Conservation (phyloP, 2,329 filamentous ascomycete genomes). For the Xylariales sp. region DNA sequence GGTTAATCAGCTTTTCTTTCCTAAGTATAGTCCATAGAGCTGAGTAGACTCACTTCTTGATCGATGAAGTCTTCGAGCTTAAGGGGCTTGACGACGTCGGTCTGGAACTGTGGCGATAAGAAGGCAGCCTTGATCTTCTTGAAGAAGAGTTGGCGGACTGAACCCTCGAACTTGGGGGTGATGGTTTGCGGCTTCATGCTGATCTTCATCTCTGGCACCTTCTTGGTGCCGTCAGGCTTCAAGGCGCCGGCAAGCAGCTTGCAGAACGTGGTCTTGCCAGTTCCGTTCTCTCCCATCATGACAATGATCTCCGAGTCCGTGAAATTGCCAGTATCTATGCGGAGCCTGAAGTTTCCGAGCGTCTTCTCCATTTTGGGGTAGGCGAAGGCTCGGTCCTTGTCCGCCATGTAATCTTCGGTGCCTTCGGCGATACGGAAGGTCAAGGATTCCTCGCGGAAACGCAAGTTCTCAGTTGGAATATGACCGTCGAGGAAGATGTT, state of each 20-base stretch:
- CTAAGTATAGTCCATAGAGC: too few relatives aligned
- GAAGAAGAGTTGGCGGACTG: slow-evolving; percentile 96
- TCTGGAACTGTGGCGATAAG: slow-evolving; percentile 96
- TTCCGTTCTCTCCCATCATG: slow-evolving; percentile 99
- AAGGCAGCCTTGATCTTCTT: slow-evolving; percentile 99
- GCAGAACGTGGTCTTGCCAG: slow-evolving; percentile 98
- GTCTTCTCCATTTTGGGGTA: slow-evolving; percentile 95
- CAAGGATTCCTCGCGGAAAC: slow-evolving; percentile 94
- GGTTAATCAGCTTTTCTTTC: too few relatives aligned
- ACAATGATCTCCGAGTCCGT: slow-evolving; percentile 91
- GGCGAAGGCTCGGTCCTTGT: slow-evolving; percentile 77
- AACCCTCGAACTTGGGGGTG: slow-evolving; percentile 95
- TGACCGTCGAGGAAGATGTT: slow-evolving; percentile 99
- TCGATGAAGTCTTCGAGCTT: slow-evolving; percentile 99
- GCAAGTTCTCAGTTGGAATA: slow-evolving; percentile 96
- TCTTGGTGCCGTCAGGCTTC: slow-evolving; percentile 76
- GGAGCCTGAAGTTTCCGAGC: slow-evolving; percentile 80
- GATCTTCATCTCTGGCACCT: slow-evolving; percentile 91
- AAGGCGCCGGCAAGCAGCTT: slow-evolving; percentile 88
- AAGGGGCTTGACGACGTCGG: slow-evolving; percentile 98
- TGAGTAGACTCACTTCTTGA: too few relatives aligned
- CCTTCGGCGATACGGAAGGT: slow-evolving; percentile 92
- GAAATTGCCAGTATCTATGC: slow-evolving; percentile 77
- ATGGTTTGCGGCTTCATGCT: slow-evolving; percentile 99
- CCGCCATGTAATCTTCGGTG: slow-evolving; percentile 79